phyloP scores from a whole-genome alignment of 805 yeast species.

The Wickerhamiella cacticola region DNA sequence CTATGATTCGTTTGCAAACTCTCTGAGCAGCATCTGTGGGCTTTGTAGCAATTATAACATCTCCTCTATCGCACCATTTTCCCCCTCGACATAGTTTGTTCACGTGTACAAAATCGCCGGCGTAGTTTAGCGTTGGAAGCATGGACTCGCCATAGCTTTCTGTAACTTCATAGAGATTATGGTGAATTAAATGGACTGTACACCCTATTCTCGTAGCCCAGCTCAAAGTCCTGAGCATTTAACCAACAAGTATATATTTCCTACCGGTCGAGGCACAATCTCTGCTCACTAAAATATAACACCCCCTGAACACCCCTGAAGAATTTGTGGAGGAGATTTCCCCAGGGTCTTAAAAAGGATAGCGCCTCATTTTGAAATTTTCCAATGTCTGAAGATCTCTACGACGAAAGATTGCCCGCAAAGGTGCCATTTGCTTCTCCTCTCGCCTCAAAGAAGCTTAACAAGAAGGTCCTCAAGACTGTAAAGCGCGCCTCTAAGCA shows the following conservation, averaged over 20 bases:
- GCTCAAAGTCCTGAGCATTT: conserved; percentile 19
- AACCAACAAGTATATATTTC: too few species aligned
- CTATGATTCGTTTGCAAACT: conserved; percentile 87
- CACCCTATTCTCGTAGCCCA: conserved; percentile 30
- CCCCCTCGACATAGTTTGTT: conserved; percentile 54
- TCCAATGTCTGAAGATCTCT: conserved; percentile 50
- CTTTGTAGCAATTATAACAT: conserved; percentile 72
- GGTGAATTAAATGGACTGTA: conserved; percentile 48
- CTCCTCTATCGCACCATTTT: conserved; percentile 61
- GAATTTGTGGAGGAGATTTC: neutral
- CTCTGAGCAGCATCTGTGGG: conserved; percentile 79
- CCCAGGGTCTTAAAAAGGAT: neutral
- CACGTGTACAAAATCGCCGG: conserved; percentile 69
- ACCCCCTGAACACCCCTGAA: neutral
- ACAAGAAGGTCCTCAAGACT: conserved; percentile 88
- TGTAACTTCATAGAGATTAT: conserved; percentile 58
- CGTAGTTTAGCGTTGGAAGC: conserved; percentile 75
- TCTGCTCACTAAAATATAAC: too few species aligned
- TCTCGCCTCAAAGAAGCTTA: conserved; percentile 87
- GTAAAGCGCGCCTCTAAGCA: conserved; percentile 97
- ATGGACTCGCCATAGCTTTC: conserved; percentile 88
- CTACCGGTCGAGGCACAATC: too few species aligned
- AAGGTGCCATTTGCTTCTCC: conserved; percentile 88
- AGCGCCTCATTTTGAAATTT: neutral
- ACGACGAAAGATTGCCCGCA: conserved; percentile 84